Percentiles rank a stretch among this genome's conserved stretches.
These are phyloP conservation scores for Saccharomycodes ludwigii DNA, from an alignment of 805 yeast genomes.

Conservation along the genomic window DNA sequence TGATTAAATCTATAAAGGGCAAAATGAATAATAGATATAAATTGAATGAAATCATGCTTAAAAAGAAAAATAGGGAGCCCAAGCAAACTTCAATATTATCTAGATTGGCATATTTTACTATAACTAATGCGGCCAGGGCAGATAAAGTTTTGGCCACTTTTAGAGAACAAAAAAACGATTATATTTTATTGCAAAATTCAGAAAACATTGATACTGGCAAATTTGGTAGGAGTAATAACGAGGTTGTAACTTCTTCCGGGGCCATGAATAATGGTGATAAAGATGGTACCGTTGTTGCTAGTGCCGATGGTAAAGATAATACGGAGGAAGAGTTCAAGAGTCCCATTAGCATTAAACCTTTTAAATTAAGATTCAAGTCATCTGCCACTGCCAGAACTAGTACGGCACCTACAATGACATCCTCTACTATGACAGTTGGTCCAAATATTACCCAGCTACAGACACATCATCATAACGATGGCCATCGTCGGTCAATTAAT, in stretches of 20 bases:
- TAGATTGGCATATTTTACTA: conserved; percentile 8
- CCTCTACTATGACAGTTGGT: too few relatives aligned
- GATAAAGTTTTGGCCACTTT: conserved; percentile 8
- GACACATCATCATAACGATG: too few relatives aligned
- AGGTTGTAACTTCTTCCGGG: background rate
- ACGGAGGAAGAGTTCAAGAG: too few relatives aligned
- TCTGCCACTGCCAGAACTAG: too few relatives aligned
- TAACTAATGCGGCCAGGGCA: conserved; percentile 13
- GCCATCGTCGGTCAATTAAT: too few relatives aligned
- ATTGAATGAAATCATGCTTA: conserved; percentile 25
- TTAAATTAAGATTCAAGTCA: too few relatives aligned
- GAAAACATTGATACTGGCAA: background rate
- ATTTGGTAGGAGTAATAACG: background rate
- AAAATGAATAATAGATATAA: conserved; percentile 24
- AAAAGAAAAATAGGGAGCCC: conserved; percentile 15
- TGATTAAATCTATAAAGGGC: conserved; percentile 43
- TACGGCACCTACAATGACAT: too few relatives aligned
- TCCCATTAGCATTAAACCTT: too few relatives aligned
- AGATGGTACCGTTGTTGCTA: too few relatives aligned
- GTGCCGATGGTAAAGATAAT: too few relatives aligned
- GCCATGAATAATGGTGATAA: background rate
- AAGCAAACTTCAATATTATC: conserved; percentile 18
- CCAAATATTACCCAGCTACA: too few relatives aligned
- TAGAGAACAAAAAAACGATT: conserved; percentile 4
- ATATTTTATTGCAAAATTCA: background rate